A percentile compares a stretch with the other conserved stretches of the same genome.
These are phyloP conservation scores for Penicillium diatomitis DNA, from an alignment of 495 filamentous ascomycete genomes.

Conservation along the genomic window DNA sequence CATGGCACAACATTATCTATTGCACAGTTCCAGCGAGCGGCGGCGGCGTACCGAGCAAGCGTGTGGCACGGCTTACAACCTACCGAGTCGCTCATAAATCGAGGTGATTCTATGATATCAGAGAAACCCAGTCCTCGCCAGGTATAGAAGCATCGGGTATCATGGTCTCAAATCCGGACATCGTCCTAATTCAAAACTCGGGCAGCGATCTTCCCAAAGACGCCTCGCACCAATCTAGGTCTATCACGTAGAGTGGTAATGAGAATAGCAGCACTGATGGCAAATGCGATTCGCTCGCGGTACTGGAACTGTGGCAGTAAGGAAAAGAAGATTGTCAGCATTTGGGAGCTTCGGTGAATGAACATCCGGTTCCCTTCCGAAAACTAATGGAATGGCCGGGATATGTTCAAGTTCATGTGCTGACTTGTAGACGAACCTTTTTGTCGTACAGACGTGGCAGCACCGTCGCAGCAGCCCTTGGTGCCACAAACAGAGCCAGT, in stretches of 20 bases:
- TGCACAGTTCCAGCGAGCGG: too few species aligned
- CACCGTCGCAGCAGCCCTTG: conserved; percentile 67
- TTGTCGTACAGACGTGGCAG: conserved; percentile 65
- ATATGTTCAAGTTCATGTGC: too few species aligned
- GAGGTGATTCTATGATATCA: too few species aligned
- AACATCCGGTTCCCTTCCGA: neutral
- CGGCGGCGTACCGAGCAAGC: too few species aligned
- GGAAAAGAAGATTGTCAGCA: conserved; percentile 15
- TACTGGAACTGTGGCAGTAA: conserved; percentile 49
- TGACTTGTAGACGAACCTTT: conserved; percentile 35
- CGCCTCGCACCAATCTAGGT: conserved; percentile 57
- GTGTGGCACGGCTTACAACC: too few species aligned
- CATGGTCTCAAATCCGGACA: neutral
- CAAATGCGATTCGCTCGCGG: conserved; percentile 67
- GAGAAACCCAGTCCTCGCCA: too few species aligned
- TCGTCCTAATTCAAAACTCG: conserved; percentile 38
- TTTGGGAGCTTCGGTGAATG: conserved; percentile 4
- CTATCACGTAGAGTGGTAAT: conserved; percentile 63
- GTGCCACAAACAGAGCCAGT: conserved; percentile 76
- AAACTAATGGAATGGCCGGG: too few species aligned
- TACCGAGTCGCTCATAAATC: too few species aligned
- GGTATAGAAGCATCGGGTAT: too few species aligned
- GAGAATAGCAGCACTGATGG: conserved; percentile 64
- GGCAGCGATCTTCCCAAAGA: conserved; percentile 57
- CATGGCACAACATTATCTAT: too few species aligned